These are phyloP conservation scores for Plicaturopsis crispa DNA, from an alignment of 768 basidiomycete genomes.

Conservation along the genomic window DNA sequence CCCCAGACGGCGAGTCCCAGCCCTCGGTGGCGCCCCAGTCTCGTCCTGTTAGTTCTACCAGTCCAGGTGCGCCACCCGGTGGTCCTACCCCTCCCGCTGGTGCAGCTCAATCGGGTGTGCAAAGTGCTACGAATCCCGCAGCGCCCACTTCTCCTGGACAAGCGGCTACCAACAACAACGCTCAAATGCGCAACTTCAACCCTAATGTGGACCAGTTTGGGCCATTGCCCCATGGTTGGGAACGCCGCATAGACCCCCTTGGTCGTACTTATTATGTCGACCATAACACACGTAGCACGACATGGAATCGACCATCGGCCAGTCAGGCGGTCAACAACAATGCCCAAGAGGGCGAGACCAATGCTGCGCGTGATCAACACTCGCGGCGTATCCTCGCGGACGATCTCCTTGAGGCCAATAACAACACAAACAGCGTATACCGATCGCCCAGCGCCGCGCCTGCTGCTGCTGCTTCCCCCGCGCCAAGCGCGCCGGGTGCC, in stretches of 20 bases:
- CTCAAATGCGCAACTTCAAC: conserved; percentile 79
- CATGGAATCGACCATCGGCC: conserved; percentile 89
- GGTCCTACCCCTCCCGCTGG: conserved; percentile 33
- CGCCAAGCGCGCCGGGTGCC: conserved; percentile 21
- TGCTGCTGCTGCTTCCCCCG: conserved; percentile 30
- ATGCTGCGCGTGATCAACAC: conserved; percentile 82
- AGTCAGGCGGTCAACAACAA: conserved; percentile 68
- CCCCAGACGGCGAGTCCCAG: conserved; percentile 16
- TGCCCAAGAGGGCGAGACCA: conserved; percentile 70
- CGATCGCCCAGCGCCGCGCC: conserved; percentile 28
- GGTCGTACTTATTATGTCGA: conserved; percentile 98
- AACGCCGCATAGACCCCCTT: conserved; percentile 93
- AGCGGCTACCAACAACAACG: conserved; percentile 35
- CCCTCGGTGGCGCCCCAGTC: conserved; percentile 16
- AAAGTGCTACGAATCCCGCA: conserved; percentile 13
- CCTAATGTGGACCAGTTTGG: conserved; percentile 94
- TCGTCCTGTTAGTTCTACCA: conserved; percentile 20
- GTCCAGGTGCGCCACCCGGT: conserved; percentile 12
- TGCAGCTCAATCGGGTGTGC: conserved; percentile 15
- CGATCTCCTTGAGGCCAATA: conserved; percentile 74
- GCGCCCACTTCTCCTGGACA: conserved; percentile 28
- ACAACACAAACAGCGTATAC: conserved; percentile 26
- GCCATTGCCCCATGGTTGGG: conserved; percentile 88
- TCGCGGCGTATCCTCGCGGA: conserved; percentile 78
- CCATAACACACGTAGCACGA: conserved; percentile 95